Percentiles rank a stretch among this genome's conserved stretches.
Conservation (phyloP, 208 protist genomes). For the Crithidia brevicula region DNA sequence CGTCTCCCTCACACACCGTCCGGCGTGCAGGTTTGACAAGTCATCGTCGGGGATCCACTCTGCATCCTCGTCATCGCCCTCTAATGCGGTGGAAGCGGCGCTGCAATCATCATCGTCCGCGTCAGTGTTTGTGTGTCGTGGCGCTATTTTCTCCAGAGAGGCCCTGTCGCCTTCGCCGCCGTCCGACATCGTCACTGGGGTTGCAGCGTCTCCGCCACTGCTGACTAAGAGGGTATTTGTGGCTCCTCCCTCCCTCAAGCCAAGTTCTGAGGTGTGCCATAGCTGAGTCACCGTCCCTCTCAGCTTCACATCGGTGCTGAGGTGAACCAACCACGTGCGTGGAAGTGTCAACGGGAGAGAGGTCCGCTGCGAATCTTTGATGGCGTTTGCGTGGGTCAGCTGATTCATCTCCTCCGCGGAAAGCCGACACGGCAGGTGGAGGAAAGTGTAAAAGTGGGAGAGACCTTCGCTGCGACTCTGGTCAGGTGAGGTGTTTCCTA, state of each 20-base stretch:
- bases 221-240: too few relatives aligned
- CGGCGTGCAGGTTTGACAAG: too few relatives aligned
- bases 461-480: conserved; percentile 5
- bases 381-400: neutral
- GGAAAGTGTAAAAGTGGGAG: conserved; percentile 24
- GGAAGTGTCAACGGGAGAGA: neutral
- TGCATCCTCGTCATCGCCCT: neutral
- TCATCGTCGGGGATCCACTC: neutral
- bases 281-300: neutral
- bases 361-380: neutral
- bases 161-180: too few relatives aligned
- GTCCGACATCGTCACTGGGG: too few relatives aligned
- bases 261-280: neutral
- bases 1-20: too few relatives aligned
- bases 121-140: neutral
- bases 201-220: too few relatives aligned
- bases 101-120: too few relatives aligned
- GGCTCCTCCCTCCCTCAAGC: neutral
- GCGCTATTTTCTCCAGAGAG: too few relatives aligned
- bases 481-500: too few relatives aligned
- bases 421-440: conserved; percentile 18
- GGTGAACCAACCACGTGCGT: conserved; percentile 29
- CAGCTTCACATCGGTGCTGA: conserved; percentile 14
- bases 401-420: conserved; percentile 15
- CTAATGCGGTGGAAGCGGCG: too few relatives aligned